Evolutionary conservation across 306 rosid species (phyloP).

Genomic region (Geum urbanum): DNA sequence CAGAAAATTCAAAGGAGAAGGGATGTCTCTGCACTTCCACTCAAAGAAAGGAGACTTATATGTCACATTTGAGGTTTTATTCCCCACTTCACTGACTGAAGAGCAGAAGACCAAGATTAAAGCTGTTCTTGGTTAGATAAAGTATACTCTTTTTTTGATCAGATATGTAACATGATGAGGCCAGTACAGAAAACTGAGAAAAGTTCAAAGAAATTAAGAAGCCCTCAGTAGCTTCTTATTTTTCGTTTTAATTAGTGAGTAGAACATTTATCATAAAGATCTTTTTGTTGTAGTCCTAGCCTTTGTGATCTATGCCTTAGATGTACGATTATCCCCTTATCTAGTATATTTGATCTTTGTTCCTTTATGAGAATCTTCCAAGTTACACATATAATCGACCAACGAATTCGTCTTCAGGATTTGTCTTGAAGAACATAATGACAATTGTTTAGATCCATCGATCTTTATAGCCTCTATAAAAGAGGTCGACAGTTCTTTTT

Average conservation of each 20-base stretch:
- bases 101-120: constrained; percentile 77
- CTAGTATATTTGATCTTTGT: background rate
- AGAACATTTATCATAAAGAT: constrained; percentile 8
- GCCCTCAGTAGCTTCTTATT: constrained; percentile 13
- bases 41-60: constrained; percentile 83
- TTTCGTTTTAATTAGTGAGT: constrained; percentile 5
- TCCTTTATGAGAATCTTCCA: background rate
- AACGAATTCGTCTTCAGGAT: background rate
- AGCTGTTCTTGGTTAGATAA: constrained; percentile 57
- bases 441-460: background rate
- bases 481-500: too few species aligned
- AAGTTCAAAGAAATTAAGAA: constrained; percentile 13
- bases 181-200: constrained; percentile 26
- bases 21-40: constrained; percentile 93
- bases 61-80: constrained; percentile 76
- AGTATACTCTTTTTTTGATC: constrained; percentile 17
- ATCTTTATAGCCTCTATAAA: background rate
- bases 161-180: constrained; percentile 29
- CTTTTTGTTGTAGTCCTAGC: constrained; percentile 15
- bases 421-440: background rate
- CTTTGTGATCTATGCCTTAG: background rate
- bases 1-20: constrained; percentile 88
- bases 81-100: constrained; percentile 71
- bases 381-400: too few species aligned
- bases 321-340: background rate